Base-by-base conservation (phyloP, 2,329 filamentous ascomycete species). In the Macrophomina pseudophaseolina region DNA sequence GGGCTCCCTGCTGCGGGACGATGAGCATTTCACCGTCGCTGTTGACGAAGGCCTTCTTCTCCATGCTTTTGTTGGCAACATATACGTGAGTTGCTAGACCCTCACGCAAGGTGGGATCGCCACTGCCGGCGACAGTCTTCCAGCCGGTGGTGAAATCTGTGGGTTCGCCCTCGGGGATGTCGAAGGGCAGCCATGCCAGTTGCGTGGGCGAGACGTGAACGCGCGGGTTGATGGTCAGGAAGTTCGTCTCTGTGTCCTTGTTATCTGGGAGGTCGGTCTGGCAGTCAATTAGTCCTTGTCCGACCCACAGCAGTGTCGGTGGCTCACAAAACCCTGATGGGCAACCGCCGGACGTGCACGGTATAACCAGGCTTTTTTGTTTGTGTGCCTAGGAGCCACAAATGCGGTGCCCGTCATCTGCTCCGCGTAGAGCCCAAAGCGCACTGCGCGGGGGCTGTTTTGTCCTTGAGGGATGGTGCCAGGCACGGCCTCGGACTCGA, bases 11-110 rank as follows among this genome's bases (percentile, higher is more conserved):
- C 75, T 94, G 91, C 1, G 90, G 84, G 14, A 94, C 90, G 69
- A 94, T 88, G 66, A 94, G 79, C 72, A 92, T 86, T 75, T 94
- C 91, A 12, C 91, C 91, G 74, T 94, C 91, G 1, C 80, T 80
- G 49, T 87, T 81, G 65, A 88, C 89, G 69, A 87, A 83, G 5
- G 80, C 77, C 28, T 71, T 71, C 65, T 70, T 70, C 40, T 74
- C 70, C 78, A 80, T 80, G 69, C 74, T 76, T 54, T 71, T 72
- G 66, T 78, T 78, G 18, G 73, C 74, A 12, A 77, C 68, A 56
- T 73, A 80, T 0, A 73, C 75, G 51, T 78, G 75, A 1, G 76
- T 72, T 1, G 75, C 77, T 14, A 79, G 66, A 9, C 78, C 78
- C 54, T 77, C 73, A 5, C 77, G 73, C 14, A 79, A 70, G 0